phyloP scores from a whole-genome alignment of 306 rosid species.

The Luffa acutangula region DNA sequence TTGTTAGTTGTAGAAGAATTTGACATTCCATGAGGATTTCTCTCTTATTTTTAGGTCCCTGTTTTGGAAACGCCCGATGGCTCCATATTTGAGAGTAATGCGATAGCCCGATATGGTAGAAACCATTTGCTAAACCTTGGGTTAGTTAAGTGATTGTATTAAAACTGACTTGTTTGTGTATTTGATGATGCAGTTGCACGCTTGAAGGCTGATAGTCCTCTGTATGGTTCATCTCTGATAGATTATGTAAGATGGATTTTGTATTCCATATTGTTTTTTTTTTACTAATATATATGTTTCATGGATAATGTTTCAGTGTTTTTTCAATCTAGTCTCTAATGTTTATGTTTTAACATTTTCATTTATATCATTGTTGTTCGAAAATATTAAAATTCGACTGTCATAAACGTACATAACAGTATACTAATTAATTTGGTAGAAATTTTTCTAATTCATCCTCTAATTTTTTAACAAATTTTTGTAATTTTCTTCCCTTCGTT shows the following conservation, averaged over 20 bases:
- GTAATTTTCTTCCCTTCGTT: no score
- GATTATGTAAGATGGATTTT: slow-evolving; percentile 28
- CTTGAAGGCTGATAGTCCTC: slow-evolving; percentile 31
- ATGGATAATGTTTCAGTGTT: no score
- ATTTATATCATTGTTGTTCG: background rate
- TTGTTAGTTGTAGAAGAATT: background rate
- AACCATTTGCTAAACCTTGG: background rate
- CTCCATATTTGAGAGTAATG: slow-evolving; percentile 69
- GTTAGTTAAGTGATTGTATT: background rate
- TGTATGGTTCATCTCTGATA: slow-evolving; percentile 51
- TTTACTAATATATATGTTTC: no score
- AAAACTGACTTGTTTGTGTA: background rate
- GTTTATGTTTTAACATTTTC: background rate
- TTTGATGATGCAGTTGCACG: slow-evolving; percentile 46
- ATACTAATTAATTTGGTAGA: background rate
- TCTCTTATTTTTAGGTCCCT: slow-evolving; percentile 38
- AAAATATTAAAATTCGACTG: background rate
- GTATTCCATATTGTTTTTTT: background rate
- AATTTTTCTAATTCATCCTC: no score
- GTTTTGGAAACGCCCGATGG: slow-evolving; percentile 75
- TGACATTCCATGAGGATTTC: background rate
- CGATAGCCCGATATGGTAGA: slow-evolving; percentile 71
- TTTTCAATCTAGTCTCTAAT: background rate
- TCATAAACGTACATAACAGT: background rate
- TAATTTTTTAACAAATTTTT: no score